Percentiles rank a stretch among this genome's conserved stretches.
Evolutionary conservation across 2,329 filamentous ascomycete genomes (phyloP).

Genomic region (Ceratocystis huliohia): DNA sequence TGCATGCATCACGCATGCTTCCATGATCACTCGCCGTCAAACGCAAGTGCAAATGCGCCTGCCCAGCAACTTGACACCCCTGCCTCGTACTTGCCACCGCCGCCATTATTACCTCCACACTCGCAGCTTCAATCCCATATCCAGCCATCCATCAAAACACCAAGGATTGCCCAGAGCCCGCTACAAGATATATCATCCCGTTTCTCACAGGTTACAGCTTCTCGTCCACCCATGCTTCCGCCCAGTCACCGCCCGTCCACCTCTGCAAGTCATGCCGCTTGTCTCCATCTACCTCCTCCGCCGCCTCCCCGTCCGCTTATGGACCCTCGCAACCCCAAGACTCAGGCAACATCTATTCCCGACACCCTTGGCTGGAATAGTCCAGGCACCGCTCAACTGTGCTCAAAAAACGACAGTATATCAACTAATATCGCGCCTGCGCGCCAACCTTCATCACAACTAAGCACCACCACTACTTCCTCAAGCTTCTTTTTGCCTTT

Average conservation of each 20-base stretch:
- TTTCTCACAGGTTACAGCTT: conserved; percentile 25
- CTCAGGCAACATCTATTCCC: conserved; percentile 36
- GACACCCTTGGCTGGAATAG: conserved; percentile 44
- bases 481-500: conserved; percentile 43
- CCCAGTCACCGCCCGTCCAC: not conserved
- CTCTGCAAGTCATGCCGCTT: not conserved
- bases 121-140: conserved; percentile 24
- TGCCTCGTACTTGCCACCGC: conserved; percentile 22
- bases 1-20: conserved; percentile 51
- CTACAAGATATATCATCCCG: conserved; percentile 36
- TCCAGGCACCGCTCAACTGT: conserved; percentile 28
- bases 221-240: not conserved
- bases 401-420: conserved; percentile 12
- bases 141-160: conserved; percentile 29
- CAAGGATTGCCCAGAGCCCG: conserved; percentile 24
- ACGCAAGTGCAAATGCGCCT: not conserved
- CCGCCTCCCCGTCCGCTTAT: not conserved
- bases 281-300: not conserved
- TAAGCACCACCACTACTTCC: conserved; percentile 39
- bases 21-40: conserved; percentile 35
- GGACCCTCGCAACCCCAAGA: conserved; percentile 23
- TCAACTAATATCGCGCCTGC: conserved; percentile 33
- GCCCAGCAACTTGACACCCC: conserved; percentile 22
- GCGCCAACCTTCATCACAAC: conserved; percentile 42
- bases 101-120: conserved; percentile 37